phyloP scores from a whole-genome alignment of 805 yeast genomes.

The Kuraishia ogatae region DNA sequence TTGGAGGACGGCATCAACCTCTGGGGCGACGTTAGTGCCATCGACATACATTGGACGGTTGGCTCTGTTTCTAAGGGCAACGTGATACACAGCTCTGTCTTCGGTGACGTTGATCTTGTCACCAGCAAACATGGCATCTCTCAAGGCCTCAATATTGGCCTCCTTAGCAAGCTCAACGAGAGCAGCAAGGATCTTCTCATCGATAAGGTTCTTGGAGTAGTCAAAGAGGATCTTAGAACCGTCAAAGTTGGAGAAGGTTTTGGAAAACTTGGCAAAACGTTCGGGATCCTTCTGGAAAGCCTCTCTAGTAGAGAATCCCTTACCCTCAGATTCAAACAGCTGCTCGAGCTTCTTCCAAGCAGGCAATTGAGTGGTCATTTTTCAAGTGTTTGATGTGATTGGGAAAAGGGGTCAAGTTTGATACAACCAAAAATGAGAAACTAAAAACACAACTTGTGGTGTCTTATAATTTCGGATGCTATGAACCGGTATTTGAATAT shows the following conservation, averaged over 20 bases:
- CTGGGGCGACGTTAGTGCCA: conserved; percentile 82
- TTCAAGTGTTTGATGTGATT: neutral
- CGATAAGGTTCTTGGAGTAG: conserved; percentile 88
- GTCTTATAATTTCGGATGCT: too few species aligned
- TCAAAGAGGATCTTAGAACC: conserved; percentile 87
- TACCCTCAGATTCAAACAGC: conserved; percentile 63
- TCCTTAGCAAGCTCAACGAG: conserved; percentile 80
- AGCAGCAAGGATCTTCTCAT: conserved; percentile 66
- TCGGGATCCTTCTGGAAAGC: conserved; percentile 69
- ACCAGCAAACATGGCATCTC: conserved; percentile 91
- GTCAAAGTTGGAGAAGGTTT: conserved; percentile 76
- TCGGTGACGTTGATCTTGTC: conserved; percentile 93
- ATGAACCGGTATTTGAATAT: too few species aligned
- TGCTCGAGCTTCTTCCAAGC: conserved; percentile 77
- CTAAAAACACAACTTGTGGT: too few species aligned
- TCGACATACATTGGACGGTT: conserved; percentile 81
- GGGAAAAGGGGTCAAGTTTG: too few species aligned
- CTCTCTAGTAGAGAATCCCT: conserved; percentile 61
- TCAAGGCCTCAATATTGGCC: conserved; percentile 76
- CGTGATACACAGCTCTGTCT: conserved; percentile 94
- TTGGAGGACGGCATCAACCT: conserved; percentile 82
- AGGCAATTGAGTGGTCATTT: conserved; percentile 46
- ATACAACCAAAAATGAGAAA: too few species aligned
- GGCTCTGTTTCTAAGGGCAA: conserved; percentile 91
- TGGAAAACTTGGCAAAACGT: conserved; percentile 71